Base-by-base conservation (phyloP, 2,329 filamentous ascomycete species). In the Cercospora canescens region DNA sequence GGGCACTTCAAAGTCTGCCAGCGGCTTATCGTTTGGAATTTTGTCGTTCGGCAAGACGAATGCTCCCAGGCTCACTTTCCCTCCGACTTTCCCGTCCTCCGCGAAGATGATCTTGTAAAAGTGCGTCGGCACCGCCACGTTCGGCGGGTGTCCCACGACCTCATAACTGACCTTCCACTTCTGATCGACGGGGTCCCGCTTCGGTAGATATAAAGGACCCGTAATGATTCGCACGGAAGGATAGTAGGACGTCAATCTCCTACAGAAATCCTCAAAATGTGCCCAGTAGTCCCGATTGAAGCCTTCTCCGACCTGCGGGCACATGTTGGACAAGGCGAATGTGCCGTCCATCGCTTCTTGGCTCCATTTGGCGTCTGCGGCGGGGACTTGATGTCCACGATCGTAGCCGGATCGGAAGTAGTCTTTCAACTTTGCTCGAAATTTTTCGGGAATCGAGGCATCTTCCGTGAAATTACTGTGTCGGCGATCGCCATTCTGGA, bases 221-320 rank as follows among this genome's bases (percentile, higher is more conserved):
- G 95, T 99, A 63, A 97, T 92, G 72, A 98, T 90, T 68, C 95
- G 87, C 28, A 99, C 94, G 48, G 87, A 91, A 1, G 94, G 94
- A 77, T 97, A 99, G 62, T 83, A 86, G 55, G 84, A 81, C 0
- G 94, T 94, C 70, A 99, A 84, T 18, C 93, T 85, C 9, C 95
- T 88, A 81, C 94, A 97, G 76, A 98, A 99, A 76, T 97, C 94
- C 82, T 99, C 95, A 72, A 99, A 94, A 79, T 99, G 95, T 39
- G 95, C 91, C 95, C 95, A 99, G 86, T 99, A 99, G 82, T 99
- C 95, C 60, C 95, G 87, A 82, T 99, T 99, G 85, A 99, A 99
- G 66, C 95, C 95, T 77, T 97, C 93, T 71, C 95, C 95, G 32
- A 99, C 95, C 82, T 99, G 95, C 34, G 95, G 95, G 77, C 94